A percentile compares a stretch with the other conserved stretches of the same genome.
Evolutionary conservation across 169 alveolate genomes (phyloP).

Genomic region (Cryptosporidium bovis): DNA sequence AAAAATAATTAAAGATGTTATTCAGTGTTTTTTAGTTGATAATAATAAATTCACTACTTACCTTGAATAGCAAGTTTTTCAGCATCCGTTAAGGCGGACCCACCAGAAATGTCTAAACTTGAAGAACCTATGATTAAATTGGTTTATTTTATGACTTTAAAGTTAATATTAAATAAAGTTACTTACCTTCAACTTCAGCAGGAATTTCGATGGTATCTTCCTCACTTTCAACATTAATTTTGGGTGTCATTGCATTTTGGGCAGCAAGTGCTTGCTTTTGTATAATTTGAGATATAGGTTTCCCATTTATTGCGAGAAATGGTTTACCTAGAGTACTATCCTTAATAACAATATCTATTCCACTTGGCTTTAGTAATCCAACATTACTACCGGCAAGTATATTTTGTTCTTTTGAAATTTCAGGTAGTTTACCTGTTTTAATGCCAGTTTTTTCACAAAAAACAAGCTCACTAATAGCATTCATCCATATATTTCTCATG

Average conservation of each 20-base stretch:
- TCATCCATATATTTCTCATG: slow-evolving; percentile 69
- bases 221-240: slow-evolving; percentile 24
- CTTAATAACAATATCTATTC: slow-evolving; percentile 54
- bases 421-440: slow-evolving; percentile 48
- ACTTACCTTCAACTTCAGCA: slow-evolving; percentile 65
- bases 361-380: slow-evolving; percentile 36
- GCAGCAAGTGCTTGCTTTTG: slow-evolving; percentile 72
- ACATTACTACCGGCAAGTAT: slow-evolving; percentile 64
- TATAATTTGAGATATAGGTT: slow-evolving; percentile 63
- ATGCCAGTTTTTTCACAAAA: slow-evolving; percentile 56
- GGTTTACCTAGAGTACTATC: slow-evolving; percentile 68
- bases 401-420: slow-evolving; percentile 55
- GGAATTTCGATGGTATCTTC: slow-evolving; percentile 56
- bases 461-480: slow-evolving; percentile 57
- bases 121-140: slow-evolving; percentile 46
- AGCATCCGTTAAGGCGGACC: slow-evolving; percentile 27
- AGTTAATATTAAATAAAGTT: neutral
- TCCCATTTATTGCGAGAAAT: slow-evolving; percentile 61
- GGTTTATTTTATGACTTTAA: neutral
- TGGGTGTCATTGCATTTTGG: slow-evolving; percentile 42
- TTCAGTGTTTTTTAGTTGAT: neutral
- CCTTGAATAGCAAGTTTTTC: slow-evolving; percentile 73
- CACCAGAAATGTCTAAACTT: slow-evolving; percentile 53
- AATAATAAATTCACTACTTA: slow-evolving; percentile 4
- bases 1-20: too few relatives aligned